Evolutionary conservation across 768 basidiomycete genomes (phyloP).

Genomic region (Lactarius evosmus): DNA sequence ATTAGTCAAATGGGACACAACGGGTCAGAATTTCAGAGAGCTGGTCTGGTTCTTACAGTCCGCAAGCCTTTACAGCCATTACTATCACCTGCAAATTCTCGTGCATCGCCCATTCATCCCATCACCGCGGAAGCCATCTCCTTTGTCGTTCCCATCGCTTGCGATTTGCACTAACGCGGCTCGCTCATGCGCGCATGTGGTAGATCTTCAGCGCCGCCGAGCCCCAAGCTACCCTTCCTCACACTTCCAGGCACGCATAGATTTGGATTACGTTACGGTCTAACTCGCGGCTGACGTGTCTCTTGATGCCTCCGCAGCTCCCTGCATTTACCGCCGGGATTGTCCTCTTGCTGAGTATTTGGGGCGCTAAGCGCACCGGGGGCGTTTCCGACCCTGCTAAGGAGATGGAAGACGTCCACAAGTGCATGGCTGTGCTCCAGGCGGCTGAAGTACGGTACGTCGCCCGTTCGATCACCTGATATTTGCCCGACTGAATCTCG

Average conservation of each 20-base stretch:
- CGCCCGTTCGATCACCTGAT: neutral
- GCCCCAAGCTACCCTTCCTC: slow-evolving; percentile 26
- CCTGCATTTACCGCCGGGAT: slow-evolving; percentile 40
- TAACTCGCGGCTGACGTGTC: slow-evolving; percentile 15
- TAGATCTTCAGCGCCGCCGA: slow-evolving; percentile 37
- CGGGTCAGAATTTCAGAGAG: slow-evolving; percentile 24
- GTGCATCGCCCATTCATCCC: slow-evolving; percentile 50
- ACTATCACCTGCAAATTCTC: slow-evolving; percentile 45
- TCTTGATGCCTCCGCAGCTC: slow-evolving; percentile 26
- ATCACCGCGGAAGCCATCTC: slow-evolving; percentile 35
- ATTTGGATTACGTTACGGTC: neutral
- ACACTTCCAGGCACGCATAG: slow-evolving; percentile 21
- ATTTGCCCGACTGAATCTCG: neutral
- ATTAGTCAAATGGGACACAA: slow-evolving; percentile 30
- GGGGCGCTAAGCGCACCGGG: slow-evolving; percentile 37
- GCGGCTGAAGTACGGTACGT: slow-evolving; percentile 22
- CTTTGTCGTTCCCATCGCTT: slow-evolving; percentile 43
- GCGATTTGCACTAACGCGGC: slow-evolving; percentile 53
- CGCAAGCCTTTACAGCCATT: slow-evolving; percentile 40
- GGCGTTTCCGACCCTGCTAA: slow-evolving; percentile 15
- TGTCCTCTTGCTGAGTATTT: slow-evolving; percentile 45
- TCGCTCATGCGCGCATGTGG: slow-evolving; percentile 43
- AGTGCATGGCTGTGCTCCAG: slow-evolving; percentile 27
- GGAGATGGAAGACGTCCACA: slow-evolving; percentile 30
- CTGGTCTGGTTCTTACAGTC: slow-evolving; percentile 35